Base-by-base conservation (phyloP, 805 yeast genomes). In the Saccharomycopsis olivae region DNA sequence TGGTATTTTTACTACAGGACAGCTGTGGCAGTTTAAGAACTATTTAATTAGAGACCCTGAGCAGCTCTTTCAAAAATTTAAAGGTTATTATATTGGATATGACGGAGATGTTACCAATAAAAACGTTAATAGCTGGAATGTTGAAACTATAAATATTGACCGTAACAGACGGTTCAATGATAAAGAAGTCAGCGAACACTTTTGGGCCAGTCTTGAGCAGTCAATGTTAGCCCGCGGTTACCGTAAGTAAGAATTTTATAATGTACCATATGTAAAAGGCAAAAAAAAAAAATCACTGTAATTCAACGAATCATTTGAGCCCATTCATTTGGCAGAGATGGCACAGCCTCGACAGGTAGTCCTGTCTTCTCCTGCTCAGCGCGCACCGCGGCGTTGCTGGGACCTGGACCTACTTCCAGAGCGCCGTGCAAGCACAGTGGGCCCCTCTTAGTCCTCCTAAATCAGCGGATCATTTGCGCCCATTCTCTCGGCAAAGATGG, bases 1-100 rank as follows among this genome's bases (percentile, higher is more conserved):
- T 36, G 96, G 95, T 0, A 83, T 92, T 29, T 80, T 92, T 63
- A 89, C 96, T 14, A 89, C 96, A 9, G 99, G 99, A 10, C 98
- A 92, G 62, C 68, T 78, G 40, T 92, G 99, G 99, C 99, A 92
- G 62, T 85, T 92, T 62, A 75, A 83, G 54, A 74, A 77, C 52
- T 92, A 89, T 60, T 82, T 80, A 55, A 81, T 87, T 75, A 68
- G 75, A 29, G 75, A 78, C 40, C 96, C 98, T 2, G 75, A 80
- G 44, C 66, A 66, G 33, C 66, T 92, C 48, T 92, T 92, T 59
- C 92, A 81, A 53, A 77, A 74, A 50, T 82, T 82, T 49, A 76
- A 80, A 44, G 98, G 98, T 2, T 88, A 74, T 55, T 83, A 75
- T 52, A 67, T 87, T 50, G 68, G 77, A 33, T 87, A 75, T 60